These are phyloP conservation scores for Phascolomyces articulosus DNA, from an alignment of 371 early-diverging fungal species.

Conservation along the genomic window DNA sequence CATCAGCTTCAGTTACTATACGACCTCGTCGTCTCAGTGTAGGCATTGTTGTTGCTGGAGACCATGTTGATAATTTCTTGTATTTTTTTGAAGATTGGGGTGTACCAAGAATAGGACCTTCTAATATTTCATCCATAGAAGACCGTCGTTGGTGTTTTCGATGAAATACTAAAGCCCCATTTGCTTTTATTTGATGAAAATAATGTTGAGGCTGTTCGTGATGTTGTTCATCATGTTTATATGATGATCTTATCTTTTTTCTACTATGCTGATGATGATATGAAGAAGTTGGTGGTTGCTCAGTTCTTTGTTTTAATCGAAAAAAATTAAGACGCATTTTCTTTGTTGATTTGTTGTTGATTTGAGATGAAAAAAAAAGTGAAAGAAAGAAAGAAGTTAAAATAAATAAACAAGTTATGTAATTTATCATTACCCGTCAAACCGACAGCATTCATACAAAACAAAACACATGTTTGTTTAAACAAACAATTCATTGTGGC, in stretches of 20 bases:
- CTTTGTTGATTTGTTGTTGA: background rate
- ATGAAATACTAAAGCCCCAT: slow-evolving; percentile 4
- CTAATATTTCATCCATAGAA: background rate
- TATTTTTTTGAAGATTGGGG: background rate
- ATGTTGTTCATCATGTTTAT: too few species aligned
- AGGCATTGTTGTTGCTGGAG: background rate
- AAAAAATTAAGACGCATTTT: slow-evolving; percentile 1
- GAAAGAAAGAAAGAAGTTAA: background rate
- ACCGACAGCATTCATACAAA: too few species aligned
- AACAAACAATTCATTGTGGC: too few species aligned
- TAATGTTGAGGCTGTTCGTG: background rate
- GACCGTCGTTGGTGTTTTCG: background rate
- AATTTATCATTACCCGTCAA: too few species aligned
- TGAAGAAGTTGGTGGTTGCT: background rate
- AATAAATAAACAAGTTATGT: too few species aligned
- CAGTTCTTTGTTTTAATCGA: background rate
- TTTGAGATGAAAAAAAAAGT: background rate
- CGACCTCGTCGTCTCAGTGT: background rate
- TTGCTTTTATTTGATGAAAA: slow-evolving; percentile 6
- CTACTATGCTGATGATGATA: too few species aligned
- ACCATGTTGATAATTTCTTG: background rate
- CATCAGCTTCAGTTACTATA: too few species aligned
- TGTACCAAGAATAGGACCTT: background rate
- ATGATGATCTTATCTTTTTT: too few species aligned
- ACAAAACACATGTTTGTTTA: too few species aligned